Evolutionary conservation across 75 land plant genomes (phyloP).

Genomic region (Azolla pinnata): DNA sequence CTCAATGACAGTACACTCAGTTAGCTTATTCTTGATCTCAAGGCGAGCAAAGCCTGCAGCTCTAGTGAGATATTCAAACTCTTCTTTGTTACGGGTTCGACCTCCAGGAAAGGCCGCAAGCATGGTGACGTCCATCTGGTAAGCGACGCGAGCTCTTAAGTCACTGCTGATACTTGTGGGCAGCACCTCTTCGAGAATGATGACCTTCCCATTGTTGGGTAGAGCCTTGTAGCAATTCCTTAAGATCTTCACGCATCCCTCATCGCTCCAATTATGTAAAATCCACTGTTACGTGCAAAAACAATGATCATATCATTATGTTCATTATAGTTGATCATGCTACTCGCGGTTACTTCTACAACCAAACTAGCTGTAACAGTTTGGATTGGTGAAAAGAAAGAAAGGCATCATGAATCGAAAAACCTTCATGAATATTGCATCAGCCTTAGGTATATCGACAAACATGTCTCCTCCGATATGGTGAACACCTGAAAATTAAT

Average conservation of each 20-base stretch:
- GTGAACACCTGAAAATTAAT: constrained; percentile 26
- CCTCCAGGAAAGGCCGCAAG: constrained; percentile 40
- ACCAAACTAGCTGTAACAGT: no score
- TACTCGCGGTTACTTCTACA: no score
- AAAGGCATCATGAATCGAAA: no score
- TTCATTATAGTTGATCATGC: no score
- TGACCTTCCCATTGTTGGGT: constrained; percentile 39
- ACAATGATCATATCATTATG: no score
- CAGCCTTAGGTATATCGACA: constrained; percentile 28
- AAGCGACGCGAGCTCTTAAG: constrained; percentile 7
- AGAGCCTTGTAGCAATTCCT: constrained; percentile 38
- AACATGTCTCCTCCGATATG: constrained; percentile 50
- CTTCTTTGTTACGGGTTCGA: constrained; percentile 38
- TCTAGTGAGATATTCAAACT: constrained; percentile 20
- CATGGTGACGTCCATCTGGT: constrained; percentile 39
- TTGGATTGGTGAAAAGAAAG: no score
- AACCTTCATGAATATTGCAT: constrained; percentile 42
- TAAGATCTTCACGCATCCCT: constrained; percentile 41
- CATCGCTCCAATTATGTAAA: constrained; percentile 54
- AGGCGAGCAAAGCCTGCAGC: constrained; percentile 33
- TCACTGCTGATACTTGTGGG: constrained; percentile 5
- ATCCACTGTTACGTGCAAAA: constrained; percentile 20
- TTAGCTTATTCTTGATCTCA: no score
- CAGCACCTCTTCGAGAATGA: constrained; percentile 29
- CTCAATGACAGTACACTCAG: no score